Evolutionary conservation across 2,329 filamentous ascomycete species (phyloP).

Genomic region (Talaromyces pinophilus): DNA sequence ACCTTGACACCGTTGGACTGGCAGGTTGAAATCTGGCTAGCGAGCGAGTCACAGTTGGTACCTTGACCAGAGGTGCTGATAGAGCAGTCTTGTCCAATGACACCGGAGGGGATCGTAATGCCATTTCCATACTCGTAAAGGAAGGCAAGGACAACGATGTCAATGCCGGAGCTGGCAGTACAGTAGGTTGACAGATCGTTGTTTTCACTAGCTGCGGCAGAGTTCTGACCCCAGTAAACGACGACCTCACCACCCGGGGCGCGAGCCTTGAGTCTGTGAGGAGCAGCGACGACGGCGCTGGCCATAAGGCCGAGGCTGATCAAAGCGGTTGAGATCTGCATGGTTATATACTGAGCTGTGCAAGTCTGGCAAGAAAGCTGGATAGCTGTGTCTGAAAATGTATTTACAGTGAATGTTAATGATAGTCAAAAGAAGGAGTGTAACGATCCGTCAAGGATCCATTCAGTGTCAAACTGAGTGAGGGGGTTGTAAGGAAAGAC

Average conservation of each 20-base stretch:
- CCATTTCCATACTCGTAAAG: slow-evolving; percentile 42
- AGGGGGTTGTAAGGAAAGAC: slow-evolving; percentile 13
- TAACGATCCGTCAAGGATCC: slow-evolving; percentile 24
- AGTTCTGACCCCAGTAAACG: slow-evolving; percentile 23
- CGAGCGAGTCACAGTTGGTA: slow-evolving; percentile 41
- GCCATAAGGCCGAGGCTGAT: slow-evolving; percentile 16
- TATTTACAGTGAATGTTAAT: slow-evolving; percentile 24
- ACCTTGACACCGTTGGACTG: slow-evolving; percentile 48
- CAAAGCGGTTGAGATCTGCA: slow-evolving; percentile 17
- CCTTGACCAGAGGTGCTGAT: slow-evolving; percentile 14
- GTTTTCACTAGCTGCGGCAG: slow-evolving; percentile 18
- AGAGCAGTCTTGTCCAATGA: slow-evolving; percentile 19
- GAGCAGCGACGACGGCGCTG: slow-evolving; percentile 20
- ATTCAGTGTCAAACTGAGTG: slow-evolving; percentile 21
- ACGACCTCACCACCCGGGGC: slow-evolving; percentile 19
- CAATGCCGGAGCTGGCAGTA: slow-evolving; percentile 41
- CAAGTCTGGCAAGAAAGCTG: background rate
- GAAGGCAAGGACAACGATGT: slow-evolving; percentile 49
- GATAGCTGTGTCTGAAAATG: background rate
- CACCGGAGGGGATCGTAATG: slow-evolving; percentile 12
- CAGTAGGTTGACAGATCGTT: slow-evolving; percentile 37
- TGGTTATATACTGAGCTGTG: slow-evolving; percentile 7
- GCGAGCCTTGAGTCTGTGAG: slow-evolving; percentile 18
- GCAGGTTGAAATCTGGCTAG: slow-evolving; percentile 47
- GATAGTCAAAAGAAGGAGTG: slow-evolving; percentile 17